Evolutionary conservation across 139 green algal genomes (phyloP).

Genomic region (Tetradesmus obliquus): DNA sequence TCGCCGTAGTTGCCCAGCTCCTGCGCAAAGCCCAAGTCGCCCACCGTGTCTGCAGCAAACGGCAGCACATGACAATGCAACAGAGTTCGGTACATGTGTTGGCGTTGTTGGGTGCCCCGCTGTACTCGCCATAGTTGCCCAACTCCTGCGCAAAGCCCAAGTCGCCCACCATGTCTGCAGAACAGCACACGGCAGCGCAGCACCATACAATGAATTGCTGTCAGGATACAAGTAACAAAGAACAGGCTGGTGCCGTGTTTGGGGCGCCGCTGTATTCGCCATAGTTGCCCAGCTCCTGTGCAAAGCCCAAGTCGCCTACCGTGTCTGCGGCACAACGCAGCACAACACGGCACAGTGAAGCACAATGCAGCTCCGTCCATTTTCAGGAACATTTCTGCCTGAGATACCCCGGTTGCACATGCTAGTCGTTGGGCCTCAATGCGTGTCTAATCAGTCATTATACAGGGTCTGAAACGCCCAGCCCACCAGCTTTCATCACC

Average conservation of each 20-base stretch:
- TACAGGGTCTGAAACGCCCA: too few relatives aligned
- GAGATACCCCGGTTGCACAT: too few relatives aligned
- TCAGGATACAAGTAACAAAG: too few relatives aligned
- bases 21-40: constrained; percentile 49
- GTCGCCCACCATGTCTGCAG: constrained; percentile 23
- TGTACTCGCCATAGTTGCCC: constrained; percentile 95
- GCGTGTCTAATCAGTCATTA: too few relatives aligned
- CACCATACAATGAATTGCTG: neutral
- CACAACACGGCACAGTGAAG: neutral
- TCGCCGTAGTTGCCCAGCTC: constrained; percentile 95
- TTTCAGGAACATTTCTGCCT: too few relatives aligned
- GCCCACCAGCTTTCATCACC: too few relatives aligned
- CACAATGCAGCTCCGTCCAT: too few relatives aligned
- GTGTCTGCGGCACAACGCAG: constrained; percentile 39
- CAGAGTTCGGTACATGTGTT: neutral
- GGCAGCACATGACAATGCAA: constrained; percentile 53
- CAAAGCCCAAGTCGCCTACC: constrained; percentile 44
- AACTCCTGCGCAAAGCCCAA: constrained; percentile 66
- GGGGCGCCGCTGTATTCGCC: constrained; percentile 93
- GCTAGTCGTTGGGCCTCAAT: too few relatives aligned
- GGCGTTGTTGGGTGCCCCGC: constrained; percentile 75
- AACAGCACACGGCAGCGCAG: constrained; percentile 44
- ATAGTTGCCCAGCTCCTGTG: constrained; percentile 91
- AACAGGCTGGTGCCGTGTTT: constrained; percentile 53
- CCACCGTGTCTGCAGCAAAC: constrained; percentile 37